phyloP scores from a whole-genome alignment of 1,284 basidiomycete genomes.

The Ceratobasidium sp. region DNA sequence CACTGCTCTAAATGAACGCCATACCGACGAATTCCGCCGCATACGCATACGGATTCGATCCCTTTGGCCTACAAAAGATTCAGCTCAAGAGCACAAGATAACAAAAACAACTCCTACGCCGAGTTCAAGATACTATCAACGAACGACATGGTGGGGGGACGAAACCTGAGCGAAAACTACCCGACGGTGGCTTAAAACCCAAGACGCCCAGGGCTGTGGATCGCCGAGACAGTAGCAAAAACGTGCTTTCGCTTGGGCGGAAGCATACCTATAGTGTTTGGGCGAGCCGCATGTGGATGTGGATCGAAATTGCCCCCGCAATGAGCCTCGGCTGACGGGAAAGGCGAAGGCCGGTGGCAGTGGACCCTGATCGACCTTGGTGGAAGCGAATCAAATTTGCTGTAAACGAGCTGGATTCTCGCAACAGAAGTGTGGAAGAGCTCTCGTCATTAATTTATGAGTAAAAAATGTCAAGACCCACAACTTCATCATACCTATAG shows the following conservation, averaged over 20 bases:
- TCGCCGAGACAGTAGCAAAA: not conserved
- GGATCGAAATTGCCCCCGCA: not conserved
- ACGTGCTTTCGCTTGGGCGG: conserved; percentile 1
- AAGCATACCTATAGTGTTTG: not conserved
- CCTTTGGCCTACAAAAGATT: conserved; percentile 5
- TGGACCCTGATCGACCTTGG: too few relatives aligned
- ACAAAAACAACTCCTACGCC: conserved; percentile 23
- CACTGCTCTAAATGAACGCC: not conserved
- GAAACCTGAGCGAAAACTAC: not conserved
- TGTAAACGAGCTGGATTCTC: too few relatives aligned
- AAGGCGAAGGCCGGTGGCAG: too few relatives aligned
- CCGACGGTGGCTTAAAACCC: conserved; percentile 5
- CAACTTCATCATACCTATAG: too few relatives aligned
- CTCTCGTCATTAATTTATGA: too few relatives aligned
- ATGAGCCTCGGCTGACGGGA: too few relatives aligned
- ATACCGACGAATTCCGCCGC: conserved; percentile 39
- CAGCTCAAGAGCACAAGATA: not conserved
- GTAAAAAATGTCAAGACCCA: too few relatives aligned
- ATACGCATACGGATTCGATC: conserved; percentile 38
- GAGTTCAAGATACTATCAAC: conserved; percentile 37
- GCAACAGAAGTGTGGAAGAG: too few relatives aligned
- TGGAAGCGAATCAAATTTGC: too few relatives aligned
- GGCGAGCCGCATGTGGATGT: not conserved
- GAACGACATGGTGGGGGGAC: conserved; percentile 37
- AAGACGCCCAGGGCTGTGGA: too few relatives aligned